These are phyloP conservation scores for Vitis labrusca DNA, from an alignment of 164 flowering plant genomes.

Conservation along the genomic window DNA sequence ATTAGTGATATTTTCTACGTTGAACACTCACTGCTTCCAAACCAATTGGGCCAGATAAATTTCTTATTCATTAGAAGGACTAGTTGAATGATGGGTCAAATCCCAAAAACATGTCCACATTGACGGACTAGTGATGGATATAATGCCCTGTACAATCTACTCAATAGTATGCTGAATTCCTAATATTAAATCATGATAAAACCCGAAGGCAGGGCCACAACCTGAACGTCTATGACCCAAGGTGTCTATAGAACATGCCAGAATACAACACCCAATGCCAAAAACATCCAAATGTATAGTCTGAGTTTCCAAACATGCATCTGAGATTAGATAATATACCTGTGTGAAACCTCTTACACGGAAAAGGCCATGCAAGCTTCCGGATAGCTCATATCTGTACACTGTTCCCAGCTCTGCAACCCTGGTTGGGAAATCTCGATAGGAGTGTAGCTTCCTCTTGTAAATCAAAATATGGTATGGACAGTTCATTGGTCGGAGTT, in stretches of 20 bases:
- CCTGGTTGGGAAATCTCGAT: conserved; percentile 89
- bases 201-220: background rate
- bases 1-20: background rate
- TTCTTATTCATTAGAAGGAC: background rate
- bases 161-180: background rate
- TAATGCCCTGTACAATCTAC: background rate
- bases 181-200: background rate
- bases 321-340: conserved; percentile 29
- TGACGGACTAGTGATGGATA: background rate
- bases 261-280: too few relatives aligned
- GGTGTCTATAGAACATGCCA: too few relatives aligned
- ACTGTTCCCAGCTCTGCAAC: conserved; percentile 97
- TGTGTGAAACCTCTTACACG: conserved; percentile 99
- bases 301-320: background rate
- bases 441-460: conserved; percentile 76
- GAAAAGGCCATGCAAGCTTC: conserved; percentile 95
- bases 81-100: background rate
- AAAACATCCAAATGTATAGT: background rate
- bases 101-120: background rate
- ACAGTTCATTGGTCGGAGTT: conserved; percentile 98
- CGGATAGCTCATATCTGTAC: conserved; percentile 92
- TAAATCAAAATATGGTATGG: conserved; percentile 92
- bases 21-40: background rate
- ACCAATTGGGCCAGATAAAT: background rate
- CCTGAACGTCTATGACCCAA: background rate